Evolutionary conservation across 2,329 filamentous ascomycete genomes (phyloP), one percentile per base, ranked within the genome.

Genomic region (Madurella fahalii): DNA sequence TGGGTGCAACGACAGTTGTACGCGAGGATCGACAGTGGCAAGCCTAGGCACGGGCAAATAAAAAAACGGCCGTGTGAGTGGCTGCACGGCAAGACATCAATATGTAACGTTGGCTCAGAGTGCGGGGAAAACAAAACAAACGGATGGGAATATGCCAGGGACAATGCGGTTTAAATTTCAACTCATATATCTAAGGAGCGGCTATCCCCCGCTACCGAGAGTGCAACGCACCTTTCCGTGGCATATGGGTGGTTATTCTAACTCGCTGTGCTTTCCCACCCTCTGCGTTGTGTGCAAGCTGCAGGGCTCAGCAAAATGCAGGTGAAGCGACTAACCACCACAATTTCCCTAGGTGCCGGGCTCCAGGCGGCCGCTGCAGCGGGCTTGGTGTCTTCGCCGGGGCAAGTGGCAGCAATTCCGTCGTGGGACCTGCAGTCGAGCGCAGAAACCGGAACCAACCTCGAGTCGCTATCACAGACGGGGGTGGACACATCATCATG

Each of bases 371-470:
- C 41, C 16, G 15, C n/a, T 2, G 40, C 47, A 34, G 47, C 37
- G 2, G 47, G 57, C 1, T 53, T 69, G 17, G 60, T 63, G 2
- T 67, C 65, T 2, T 48, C 55, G 7, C 46, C 63, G 1, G 68
- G 71, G 25, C 50, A 71, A n/a, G 52, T 48, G 1, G 63, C 63
- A 4, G 61, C 64, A 12, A 72, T 78, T 50, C 71, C 74, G 2
- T 62, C 65, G 18, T 83, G 80, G 80, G 68, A 77, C 54, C 61
- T 83, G 16, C 73, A 78, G 52, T 79, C 78, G 1, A 68, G 73
- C 0, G 68, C 72, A 2, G 58, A 66, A 37, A 65, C 68, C 4
- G 65, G 68, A 1, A 63, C 62, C 12, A 65, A 76, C 50, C 60
- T 77, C 12, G 56, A 64, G 3, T 57, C 58, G 0, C 63, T 80